These are phyloP conservation scores for Agaricales sp. DNA, from an alignment of 1,284 basidiomycete species.

Conservation along the genomic window DNA sequence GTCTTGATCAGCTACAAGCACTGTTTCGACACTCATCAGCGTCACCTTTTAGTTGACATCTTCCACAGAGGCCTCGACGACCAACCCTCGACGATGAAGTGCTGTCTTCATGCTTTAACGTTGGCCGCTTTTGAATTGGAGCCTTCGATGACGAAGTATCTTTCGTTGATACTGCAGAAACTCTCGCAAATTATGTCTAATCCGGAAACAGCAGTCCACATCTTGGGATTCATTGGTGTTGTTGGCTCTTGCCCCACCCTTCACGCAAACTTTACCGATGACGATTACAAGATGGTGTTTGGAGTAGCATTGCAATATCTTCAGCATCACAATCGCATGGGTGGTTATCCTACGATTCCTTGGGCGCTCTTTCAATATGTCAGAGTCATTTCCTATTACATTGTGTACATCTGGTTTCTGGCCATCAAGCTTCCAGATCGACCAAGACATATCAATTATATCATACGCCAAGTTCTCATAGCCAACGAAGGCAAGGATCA, in stretches of 20 bases:
- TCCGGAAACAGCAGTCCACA: constrained; percentile 89
- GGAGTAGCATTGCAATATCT: constrained; percentile 94
- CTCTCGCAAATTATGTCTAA: constrained; percentile 94
- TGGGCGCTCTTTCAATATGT: constrained; percentile 96
- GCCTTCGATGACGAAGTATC: constrained; percentile 71
- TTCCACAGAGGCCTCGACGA: constrained; percentile 78
- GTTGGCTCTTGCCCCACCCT: constrained; percentile 74
- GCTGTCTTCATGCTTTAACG: constrained; percentile 86
- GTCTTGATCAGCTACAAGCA: constrained; percentile 85
- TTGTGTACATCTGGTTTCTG: constrained; percentile 94
- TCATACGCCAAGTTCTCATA: constrained; percentile 80
- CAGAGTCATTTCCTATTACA: constrained; percentile 86
- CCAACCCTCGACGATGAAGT: constrained; percentile 77
- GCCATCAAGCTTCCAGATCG: constrained; percentile 82
- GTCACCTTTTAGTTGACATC: constrained; percentile 73
- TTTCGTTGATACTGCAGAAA: constrained; percentile 80
- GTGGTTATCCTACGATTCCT: constrained; percentile 50
- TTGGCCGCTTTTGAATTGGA: constrained; percentile 87
- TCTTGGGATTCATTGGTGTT: constrained; percentile 87
- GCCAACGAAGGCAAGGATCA: constrained; percentile 74
- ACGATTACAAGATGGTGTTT: constrained; percentile 91
- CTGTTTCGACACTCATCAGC: constrained; percentile 64
- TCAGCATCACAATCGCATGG: constrained; percentile 76
- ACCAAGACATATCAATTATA: constrained; percentile 76
- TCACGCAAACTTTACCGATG: constrained; percentile 89